A percentile compares a stretch with the other conserved stretches of the same genome.
Conservation (phyloP, 2,329 filamentous ascomycete genomes). For the Sporothrix humicola region DNA sequence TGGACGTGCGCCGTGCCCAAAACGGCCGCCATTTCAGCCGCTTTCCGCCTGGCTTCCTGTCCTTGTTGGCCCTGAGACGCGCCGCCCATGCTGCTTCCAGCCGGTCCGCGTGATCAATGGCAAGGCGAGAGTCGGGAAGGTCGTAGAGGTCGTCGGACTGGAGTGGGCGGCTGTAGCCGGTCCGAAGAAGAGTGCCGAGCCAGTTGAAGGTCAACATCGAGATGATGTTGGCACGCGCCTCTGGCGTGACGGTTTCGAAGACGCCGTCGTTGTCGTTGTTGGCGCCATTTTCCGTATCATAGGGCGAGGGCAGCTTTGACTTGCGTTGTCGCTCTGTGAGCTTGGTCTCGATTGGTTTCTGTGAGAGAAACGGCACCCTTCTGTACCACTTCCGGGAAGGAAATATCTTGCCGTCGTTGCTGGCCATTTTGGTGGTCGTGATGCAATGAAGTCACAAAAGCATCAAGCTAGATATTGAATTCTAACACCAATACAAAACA, state of each 20-base stretch:
- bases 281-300: conserved; percentile 27
- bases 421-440: conserved; percentile 37
- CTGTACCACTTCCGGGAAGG: conserved; percentile 45
- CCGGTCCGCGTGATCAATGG: conserved; percentile 38
- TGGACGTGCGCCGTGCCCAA: conserved; percentile 40
- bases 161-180: conserved; percentile 39
- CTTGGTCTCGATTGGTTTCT: conserved; percentile 39
- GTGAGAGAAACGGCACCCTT: conserved; percentile 43
- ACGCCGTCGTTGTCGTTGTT: not conserved
- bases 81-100: conserved; percentile 39
- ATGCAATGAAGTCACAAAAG: not conserved
- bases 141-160: conserved; percentile 39
- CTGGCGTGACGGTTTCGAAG: conserved; percentile 36
- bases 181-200: conserved; percentile 39
- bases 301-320: not conserved
- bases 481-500: not conserved
- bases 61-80: conserved; percentile 37
- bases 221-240: conserved; percentile 38
- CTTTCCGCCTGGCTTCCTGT: conserved; percentile 15
- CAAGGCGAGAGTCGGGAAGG: conserved; percentile 33
- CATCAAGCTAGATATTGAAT: not conserved
- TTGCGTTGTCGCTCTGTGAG: conserved; percentile 34
- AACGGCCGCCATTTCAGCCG: conserved; percentile 39
- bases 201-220: conserved; percentile 40
- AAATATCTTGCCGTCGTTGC: conserved; percentile 40